Evolutionary conservation across 2,329 filamentous ascomycete genomes (phyloP).

Genomic region (Botrytis medusae): DNA sequence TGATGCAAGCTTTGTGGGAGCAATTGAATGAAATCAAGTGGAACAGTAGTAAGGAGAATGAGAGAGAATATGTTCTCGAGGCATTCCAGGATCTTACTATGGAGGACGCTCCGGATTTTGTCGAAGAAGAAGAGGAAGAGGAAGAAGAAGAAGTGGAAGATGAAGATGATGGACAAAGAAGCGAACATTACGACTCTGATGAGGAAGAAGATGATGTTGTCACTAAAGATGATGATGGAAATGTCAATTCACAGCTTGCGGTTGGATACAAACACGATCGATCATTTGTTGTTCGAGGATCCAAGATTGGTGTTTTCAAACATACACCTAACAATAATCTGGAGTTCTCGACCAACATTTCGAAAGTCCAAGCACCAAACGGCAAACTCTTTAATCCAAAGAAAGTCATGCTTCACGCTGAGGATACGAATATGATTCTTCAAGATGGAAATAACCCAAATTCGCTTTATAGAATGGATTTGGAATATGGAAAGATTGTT

Average conservation of each 20-base stretch:
- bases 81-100: constrained; percentile 93
- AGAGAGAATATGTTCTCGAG: constrained; percentile 91
- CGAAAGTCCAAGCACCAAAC: constrained; percentile 84
- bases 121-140: constrained; percentile 47
- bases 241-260: constrained; percentile 89
- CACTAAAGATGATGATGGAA: constrained; percentile 68
- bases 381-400: constrained; percentile 89
- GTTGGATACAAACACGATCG: constrained; percentile 97
- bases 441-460: constrained; percentile 66
- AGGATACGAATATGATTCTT: constrained; percentile 41
- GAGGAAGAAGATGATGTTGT: constrained; percentile 79
- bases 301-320: constrained; percentile 98
- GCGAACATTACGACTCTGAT: constrained; percentile 72
- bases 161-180: constrained; percentile 61
- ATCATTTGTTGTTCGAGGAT: constrained; percentile 94
- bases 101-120: constrained; percentile 68
- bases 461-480: constrained; percentile 93
- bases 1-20: constrained; percentile 97
- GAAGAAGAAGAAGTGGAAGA: constrained; percentile 56
- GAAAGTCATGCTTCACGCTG: constrained; percentile 49
- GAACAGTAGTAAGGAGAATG: constrained; percentile 87
- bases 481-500: constrained; percentile 96
- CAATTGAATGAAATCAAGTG: constrained; percentile 93
- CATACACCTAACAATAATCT: constrained; percentile 90
- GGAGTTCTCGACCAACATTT: constrained; percentile 96